These are phyloP conservation scores for Pugionium cornutum DNA, from an alignment of 345 rosid species.

Conservation along the genomic window DNA sequence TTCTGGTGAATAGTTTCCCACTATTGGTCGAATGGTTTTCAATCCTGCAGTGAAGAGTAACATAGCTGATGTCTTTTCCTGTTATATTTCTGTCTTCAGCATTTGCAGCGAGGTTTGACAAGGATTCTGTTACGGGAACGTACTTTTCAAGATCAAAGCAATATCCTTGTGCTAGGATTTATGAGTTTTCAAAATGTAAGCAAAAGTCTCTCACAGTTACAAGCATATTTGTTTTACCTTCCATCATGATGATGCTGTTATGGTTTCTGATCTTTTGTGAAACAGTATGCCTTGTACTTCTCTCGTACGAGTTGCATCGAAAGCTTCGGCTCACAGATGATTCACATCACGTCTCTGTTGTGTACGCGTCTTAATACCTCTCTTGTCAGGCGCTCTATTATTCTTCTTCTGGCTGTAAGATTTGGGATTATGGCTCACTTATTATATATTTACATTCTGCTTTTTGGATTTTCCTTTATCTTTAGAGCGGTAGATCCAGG, in stretches of 20 bases:
- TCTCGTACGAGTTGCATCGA: slow-evolving; percentile 77
- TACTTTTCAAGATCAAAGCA: slow-evolving; percentile 47
- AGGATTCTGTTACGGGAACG: slow-evolving; percentile 60
- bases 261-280: slow-evolving; percentile 27
- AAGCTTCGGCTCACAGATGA: slow-evolving; percentile 51
- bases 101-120: slow-evolving; percentile 50
- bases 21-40: not conserved
- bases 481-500: slow-evolving; percentile 93
- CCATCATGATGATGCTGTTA: slow-evolving; percentile 9
- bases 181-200: slow-evolving; percentile 86
- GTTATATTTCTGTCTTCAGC: slow-evolving; percentile 43
- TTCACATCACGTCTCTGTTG: slow-evolving; percentile 59
- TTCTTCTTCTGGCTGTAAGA: not conserved
- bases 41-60: slow-evolving; percentile 6
- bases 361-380: slow-evolving; percentile 46
- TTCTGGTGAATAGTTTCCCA: slow-evolving; percentile 47
- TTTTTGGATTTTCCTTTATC: not conserved
- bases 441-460: not conserved
- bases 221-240: not conserved
- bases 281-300: slow-evolving; percentile 71
- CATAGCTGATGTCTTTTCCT: slow-evolving; percentile 3
- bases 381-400: not conserved
- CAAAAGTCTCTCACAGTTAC: not conserved
- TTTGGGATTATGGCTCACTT: not conserved
- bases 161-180: slow-evolving; percentile 64